Evolutionary conservation across 1,284 basidiomycete species (phyloP).

Genomic region (Pseudozyma tsukubaensis): DNA sequence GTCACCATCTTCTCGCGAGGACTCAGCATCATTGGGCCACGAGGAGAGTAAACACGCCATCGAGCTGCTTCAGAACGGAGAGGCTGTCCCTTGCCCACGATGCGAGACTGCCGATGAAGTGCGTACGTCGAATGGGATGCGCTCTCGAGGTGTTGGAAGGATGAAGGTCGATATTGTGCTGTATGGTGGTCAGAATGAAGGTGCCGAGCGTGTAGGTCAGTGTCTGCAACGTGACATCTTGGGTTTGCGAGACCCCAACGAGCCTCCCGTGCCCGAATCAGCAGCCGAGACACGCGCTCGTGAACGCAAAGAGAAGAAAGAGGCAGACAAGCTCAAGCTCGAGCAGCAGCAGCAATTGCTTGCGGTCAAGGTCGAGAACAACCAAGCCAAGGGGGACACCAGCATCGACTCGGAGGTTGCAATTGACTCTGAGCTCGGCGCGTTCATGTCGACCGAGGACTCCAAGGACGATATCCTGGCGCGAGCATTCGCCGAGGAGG

Average conservation of each 20-base stretch:
- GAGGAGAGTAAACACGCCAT: slow-evolving; percentile 53
- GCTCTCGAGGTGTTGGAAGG: slow-evolving; percentile 82
- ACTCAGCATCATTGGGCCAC: slow-evolving; percentile 34
- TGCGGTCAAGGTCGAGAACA: slow-evolving; percentile 13
- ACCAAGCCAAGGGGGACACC: slow-evolving; percentile 12
- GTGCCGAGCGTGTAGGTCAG: slow-evolving; percentile 78
- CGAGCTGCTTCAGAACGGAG: slow-evolving; percentile 71
- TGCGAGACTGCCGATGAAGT: slow-evolving; percentile 79
- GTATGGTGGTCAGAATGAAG: slow-evolving; percentile 89
- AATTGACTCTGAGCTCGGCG: slow-evolving; percentile 30
- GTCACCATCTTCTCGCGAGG: slow-evolving; percentile 32
- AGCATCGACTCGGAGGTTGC: slow-evolving; percentile 36
- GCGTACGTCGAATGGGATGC: slow-evolving; percentile 80
- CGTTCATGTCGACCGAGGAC: slow-evolving; percentile 10
- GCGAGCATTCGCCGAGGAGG: slow-evolving; percentile 46
- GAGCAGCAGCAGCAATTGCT: slow-evolving; percentile 14
- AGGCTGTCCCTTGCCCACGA: slow-evolving; percentile 81
- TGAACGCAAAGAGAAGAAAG: slow-evolving; percentile 47
- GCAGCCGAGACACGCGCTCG: slow-evolving; percentile 51
- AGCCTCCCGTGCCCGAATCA: slow-evolving; percentile 63
- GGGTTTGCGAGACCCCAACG: slow-evolving; percentile 64
- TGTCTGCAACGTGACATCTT: slow-evolving; percentile 66
- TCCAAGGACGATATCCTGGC: slow-evolving; percentile 50
- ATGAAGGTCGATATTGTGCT: slow-evolving; percentile 88
- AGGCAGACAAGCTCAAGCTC: slow-evolving; percentile 21